Evolutionary conservation across 352 stramenopile genomes (phyloP), one percentile per base, ranked within the genome.

Genomic region (Phytophthora pistaciae): DNA sequence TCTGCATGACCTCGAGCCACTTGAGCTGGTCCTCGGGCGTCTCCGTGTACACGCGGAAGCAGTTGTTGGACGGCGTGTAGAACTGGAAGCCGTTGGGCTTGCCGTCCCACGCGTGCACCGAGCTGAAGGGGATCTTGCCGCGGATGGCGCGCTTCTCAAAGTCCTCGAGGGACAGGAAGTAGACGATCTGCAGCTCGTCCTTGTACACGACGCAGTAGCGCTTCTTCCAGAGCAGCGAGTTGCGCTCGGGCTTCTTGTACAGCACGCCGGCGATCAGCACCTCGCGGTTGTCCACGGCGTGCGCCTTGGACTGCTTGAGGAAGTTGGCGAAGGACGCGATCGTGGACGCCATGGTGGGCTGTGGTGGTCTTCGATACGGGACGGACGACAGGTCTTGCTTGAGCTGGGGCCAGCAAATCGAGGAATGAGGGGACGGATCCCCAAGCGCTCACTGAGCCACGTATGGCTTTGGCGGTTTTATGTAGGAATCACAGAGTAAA

Each of bases 51-150:
- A 95, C 86, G 59, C 87, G 85, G 79, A 93, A 95, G 83, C 83
- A 91, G 72, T 92, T 88, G 77, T 95, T 91, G 38, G 75, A 78
- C 18, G 88, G 88, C 57, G 88, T 94, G 79, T 93, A 95, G 80
- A 95, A 95, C 78, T 95, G 88, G 72, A 95, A 93, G 62, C 86
- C 88, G 55, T 95, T 88, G 46, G 88, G 88, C 74, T 95, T 95
- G 72, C 88, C 88, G 53, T 95, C 88, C 88, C 88, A 95, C 58
- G 84, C 78, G 76, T 95, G 88, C 46, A 95, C 87, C 6, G 86
- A 93, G 60, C 67, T 77, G 68, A 93, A 95, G 49, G 87, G 79
- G 72, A 95, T 94, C 71, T 94, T 94, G 71, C 88, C 88, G 56
- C 88, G 88, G 72, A 95, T 90, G 16, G 80, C 69, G 68, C 80